Percentiles rank a stretch among this genome's conserved stretches.
These are phyloP conservation scores for Helotiales sp. DNA, from an alignment of 2,329 filamentous ascomycete genomes.

Conservation along the genomic window DNA sequence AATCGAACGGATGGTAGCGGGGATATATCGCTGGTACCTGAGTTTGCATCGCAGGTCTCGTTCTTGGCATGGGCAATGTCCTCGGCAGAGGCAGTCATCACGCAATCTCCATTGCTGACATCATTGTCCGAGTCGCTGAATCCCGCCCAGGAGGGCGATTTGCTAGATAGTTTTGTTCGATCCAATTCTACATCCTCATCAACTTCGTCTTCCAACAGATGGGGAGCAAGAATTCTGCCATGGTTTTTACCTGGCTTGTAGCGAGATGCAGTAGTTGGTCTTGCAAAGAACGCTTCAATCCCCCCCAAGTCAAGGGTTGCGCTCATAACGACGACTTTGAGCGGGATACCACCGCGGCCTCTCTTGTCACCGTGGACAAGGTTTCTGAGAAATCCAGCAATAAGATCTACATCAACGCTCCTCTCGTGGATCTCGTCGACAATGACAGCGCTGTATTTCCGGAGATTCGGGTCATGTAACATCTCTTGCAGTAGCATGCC, in stretches of 20 bases:
- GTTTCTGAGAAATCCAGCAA: constrained; percentile 85
- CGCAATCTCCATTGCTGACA: constrained; percentile 6
- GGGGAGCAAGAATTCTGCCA: constrained; percentile 33
- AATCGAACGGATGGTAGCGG: not conserved
- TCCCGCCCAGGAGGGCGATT: constrained; percentile 36
- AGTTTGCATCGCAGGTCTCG: not conserved
- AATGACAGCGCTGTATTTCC: constrained; percentile 85
- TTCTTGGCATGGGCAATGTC: not conserved
- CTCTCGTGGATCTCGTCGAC: constrained; percentile 98
- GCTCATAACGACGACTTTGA: constrained; percentile 97
- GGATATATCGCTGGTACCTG: not conserved
- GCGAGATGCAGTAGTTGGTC: constrained; percentile 28
- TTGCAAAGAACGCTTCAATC: constrained; percentile 74
- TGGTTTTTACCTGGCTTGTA: constrained; percentile 42
- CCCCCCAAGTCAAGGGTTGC: constrained; percentile 88
- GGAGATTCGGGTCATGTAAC: constrained; percentile 79
- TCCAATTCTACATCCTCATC: constrained; percentile 11
- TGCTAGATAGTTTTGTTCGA: constrained; percentile 26
- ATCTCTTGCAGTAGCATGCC: constrained; percentile 96
- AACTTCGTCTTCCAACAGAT: constrained; percentile 31
- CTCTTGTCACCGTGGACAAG: constrained; percentile 67
- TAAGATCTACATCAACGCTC: constrained; percentile 90
- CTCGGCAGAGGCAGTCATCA: not conserved
- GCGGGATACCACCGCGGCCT: constrained; percentile 70
- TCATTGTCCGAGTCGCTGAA: constrained; percentile 29